Evolutionary conservation across 129 eudicot species (phyloP).

Genomic region (Lactuca sativa): DNA sequence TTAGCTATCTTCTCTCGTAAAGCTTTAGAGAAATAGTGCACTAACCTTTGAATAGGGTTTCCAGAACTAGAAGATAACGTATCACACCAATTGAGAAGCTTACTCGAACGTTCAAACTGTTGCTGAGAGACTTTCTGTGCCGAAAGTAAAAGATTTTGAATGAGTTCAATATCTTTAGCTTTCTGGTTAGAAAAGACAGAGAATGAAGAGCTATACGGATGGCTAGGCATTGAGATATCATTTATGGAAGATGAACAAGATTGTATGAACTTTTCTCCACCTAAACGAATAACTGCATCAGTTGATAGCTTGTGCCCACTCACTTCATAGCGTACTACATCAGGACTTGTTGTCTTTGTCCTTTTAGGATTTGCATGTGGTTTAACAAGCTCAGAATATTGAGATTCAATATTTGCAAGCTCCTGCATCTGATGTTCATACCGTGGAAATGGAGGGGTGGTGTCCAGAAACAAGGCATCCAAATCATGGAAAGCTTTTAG

Average conservation of each 20-base stretch:
- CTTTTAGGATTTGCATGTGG: conserved; percentile 5
- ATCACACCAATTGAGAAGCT: conserved; percentile 46
- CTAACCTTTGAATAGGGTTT: conserved; percentile 49
- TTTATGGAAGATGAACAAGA: conserved; percentile 22
- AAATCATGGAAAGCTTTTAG: conserved; percentile 25
- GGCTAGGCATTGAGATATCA: conserved; percentile 30
- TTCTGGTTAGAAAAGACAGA: conserved; percentile 38
- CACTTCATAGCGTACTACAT: conserved; percentile 6
- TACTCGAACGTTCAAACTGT: conserved; percentile 42
- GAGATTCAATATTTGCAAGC: conserved; percentile 30
- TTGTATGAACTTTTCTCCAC: conserved; percentile 54
- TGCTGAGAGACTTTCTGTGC: conserved; percentile 42
- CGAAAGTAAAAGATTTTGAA: conserved; percentile 48
- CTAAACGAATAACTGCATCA: conserved; percentile 42
- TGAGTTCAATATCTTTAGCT: conserved; percentile 42
- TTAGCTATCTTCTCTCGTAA: conserved; percentile 45
- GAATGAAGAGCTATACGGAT: conserved; percentile 38
- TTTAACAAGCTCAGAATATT: conserved; percentile 26
- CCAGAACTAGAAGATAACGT: conserved; percentile 22
- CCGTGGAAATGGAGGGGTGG: conserved; percentile 30
- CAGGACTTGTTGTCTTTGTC: neutral
- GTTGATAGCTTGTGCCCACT: conserved; percentile 43
- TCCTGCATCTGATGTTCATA: conserved; percentile 38
- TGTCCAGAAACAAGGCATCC: conserved; percentile 29
- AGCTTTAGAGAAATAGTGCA: conserved; percentile 47